Evolutionary conservation across 108 stramenopile genomes (phyloP), one percentile per base, ranked within the genome.

Genomic region (Skeletonema grethae): DNA sequence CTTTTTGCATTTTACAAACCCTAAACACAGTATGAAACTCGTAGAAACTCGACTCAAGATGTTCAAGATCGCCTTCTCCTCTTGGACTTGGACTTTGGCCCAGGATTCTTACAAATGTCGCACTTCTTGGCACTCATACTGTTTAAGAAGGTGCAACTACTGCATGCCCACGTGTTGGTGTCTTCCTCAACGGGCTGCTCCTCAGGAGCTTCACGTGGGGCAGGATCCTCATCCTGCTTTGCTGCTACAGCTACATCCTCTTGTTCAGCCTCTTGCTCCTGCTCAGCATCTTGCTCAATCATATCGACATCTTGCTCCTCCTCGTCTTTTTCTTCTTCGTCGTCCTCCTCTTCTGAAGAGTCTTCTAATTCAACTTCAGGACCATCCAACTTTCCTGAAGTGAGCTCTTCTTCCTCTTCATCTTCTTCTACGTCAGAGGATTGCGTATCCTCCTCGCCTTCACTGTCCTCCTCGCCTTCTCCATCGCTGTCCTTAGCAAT

Each of bases 81-180:
- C 22, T 39, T 68, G n/a, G 67, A 62, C 45, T 43, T 63, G n/a
- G 67, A 62, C 45, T 43, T 63, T 53, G 18, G 7, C 56, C 9
- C 10, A 38, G 36, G 36, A 11, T 9, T 11, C 36, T 38, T 22
- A 61, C 78, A 79, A 61, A 79, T 80, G 8, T 76, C 50, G 59
- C 91, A 92, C 65, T 83, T 89, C 34, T 64, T 76, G n/a, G 24
- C 53, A 25, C 60, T 65, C 46, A 58, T 71, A 8, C 63, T 57
- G 63, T 92, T 92, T 28, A 65, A 60, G 39, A 80, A 80, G 13
- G 88, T 89, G 48, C 91, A 92, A 12, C 45, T 45, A 0, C 55
- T 56, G 50, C 89, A 90, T 29, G 71, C 69, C 89, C 89, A 77
- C 7, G 38, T 59, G 10, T 76, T 63, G 16, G 48, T 46, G 25